Conservation (phyloP, 768 basidiomycete species). For the Lanmaoa rubissima region DNA sequence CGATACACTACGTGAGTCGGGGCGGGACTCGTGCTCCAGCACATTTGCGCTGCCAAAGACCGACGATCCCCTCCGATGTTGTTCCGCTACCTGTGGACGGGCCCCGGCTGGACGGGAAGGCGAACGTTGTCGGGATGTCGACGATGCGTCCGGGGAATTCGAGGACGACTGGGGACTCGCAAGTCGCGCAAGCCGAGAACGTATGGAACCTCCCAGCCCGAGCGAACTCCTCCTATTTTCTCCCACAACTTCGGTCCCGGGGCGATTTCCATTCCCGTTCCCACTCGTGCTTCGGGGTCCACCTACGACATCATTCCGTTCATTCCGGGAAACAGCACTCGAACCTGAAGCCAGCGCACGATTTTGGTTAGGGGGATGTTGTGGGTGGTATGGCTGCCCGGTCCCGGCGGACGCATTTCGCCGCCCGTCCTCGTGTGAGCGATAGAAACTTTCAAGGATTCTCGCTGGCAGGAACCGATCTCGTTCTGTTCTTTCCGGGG, state of each 20-base stretch:
- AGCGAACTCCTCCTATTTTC: constrained; percentile 22
- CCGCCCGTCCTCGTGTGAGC: constrained; percentile 22
- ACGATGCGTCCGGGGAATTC: constrained; percentile 1
- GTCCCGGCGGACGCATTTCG: constrained; percentile 14
- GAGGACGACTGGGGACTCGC: constrained; percentile 18
- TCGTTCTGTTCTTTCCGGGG: constrained; percentile 22
- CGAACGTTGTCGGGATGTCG: constrained; percentile 22
- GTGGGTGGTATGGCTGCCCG: constrained; percentile 10
- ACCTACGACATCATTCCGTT: constrained; percentile 6
- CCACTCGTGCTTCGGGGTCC: constrained; percentile 5
- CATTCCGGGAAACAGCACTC: constrained; percentile 5
- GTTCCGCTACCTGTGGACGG: constrained; percentile 22
- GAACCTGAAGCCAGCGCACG: background rate
- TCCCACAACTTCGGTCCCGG: constrained; percentile 5
- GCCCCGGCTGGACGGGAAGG: constrained; percentile 26
- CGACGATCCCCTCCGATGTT: constrained; percentile 8
- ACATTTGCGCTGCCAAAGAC: constrained; percentile 1
- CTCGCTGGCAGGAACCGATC: constrained; percentile 25
- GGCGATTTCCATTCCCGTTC: constrained; percentile 9
- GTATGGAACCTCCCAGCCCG: constrained; percentile 24
- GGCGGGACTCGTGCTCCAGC: constrained; percentile 13
- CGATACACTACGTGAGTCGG: constrained; percentile 1
- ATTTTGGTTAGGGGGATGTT: constrained; percentile 3
- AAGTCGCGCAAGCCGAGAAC: constrained; percentile 28
- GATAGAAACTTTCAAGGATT: constrained; percentile 24